Evolutionary conservation across 305 asterid species (phyloP).

Genomic region (Fraxinus latifolia): DNA sequence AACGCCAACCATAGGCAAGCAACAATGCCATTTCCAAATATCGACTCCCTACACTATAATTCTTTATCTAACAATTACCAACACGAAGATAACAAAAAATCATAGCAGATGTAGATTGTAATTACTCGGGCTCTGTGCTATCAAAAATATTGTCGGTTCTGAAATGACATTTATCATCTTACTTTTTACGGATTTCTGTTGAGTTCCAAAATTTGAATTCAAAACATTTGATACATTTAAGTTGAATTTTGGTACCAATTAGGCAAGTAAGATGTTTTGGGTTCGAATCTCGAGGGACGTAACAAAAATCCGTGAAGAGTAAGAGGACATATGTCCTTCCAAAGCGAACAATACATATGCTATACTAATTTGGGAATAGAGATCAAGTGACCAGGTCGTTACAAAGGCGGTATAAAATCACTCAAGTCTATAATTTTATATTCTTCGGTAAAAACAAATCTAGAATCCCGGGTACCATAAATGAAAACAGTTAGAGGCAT

Average conservation of each 20-base stretch:
- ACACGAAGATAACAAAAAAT: not conserved
- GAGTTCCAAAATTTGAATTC: not conserved
- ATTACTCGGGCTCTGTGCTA: not conserved
- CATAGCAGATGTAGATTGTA: not conserved
- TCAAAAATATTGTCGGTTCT: no score
- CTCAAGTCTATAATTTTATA: not conserved
- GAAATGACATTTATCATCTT: not conserved
- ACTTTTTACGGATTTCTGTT: no score
- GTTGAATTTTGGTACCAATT: not conserved
- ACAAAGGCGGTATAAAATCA: not conserved
- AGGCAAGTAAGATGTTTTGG: not conserved
- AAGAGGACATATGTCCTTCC: not conserved
- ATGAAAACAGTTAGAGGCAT: conserved; percentile 8
- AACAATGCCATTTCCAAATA: not conserved
- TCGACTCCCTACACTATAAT: not conserved
- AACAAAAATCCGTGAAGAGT: not conserved
- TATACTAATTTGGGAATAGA: not conserved
- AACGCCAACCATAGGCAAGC: not conserved
- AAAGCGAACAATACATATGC: not conserved
- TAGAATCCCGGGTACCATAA: not conserved
- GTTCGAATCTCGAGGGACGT: not conserved
- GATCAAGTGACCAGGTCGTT: not conserved
- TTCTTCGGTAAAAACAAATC: not conserved
- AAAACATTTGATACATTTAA: not conserved
- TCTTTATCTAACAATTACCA: not conserved